These are phyloP conservation scores for Erythrophleum fordii DNA, from an alignment of 306 rosid species.

Conservation along the genomic window DNA sequence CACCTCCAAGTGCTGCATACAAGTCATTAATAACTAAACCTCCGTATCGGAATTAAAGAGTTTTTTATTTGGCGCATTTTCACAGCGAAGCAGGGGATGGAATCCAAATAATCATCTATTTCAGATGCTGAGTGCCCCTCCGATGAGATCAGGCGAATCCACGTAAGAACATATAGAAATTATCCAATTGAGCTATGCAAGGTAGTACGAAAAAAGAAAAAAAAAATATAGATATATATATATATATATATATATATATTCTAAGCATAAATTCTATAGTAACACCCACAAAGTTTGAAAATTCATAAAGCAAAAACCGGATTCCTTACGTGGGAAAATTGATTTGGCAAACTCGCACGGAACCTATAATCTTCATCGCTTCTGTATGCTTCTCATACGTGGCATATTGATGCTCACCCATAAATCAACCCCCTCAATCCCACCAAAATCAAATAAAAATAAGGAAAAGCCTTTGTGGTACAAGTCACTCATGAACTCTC, in stretches of 20 bases:
- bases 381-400: background rate
- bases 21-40: background rate
- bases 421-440: background rate
- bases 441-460: background rate
- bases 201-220: background rate
- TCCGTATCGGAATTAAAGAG: background rate
- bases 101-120: slow-evolving; percentile 18
- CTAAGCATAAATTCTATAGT: slow-evolving; percentile 2
- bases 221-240: too few species aligned
- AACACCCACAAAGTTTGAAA: slow-evolving; percentile 15
- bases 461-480: background rate
- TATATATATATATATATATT: background rate
- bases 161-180: slow-evolving; percentile 13
- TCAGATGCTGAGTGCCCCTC: slow-evolving; percentile 2
- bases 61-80: background rate
- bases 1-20: slow-evolving; percentile 3
- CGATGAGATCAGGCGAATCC: slow-evolving; percentile 28
- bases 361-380: background rate
- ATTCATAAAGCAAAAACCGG: background rate
- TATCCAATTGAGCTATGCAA: slow-evolving; percentile 7
- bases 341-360: background rate
- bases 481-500: slow-evolving; percentile 13
- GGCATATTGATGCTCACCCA: background rate
- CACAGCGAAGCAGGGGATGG: background rate
- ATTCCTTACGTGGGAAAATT: slow-evolving; percentile 21